Percentiles rank a stretch among this genome's conserved stretches.
phyloP scores from a whole-genome alignment of 2,329 filamentous ascomycete genomes.

The Fusarium dlaminii region DNA sequence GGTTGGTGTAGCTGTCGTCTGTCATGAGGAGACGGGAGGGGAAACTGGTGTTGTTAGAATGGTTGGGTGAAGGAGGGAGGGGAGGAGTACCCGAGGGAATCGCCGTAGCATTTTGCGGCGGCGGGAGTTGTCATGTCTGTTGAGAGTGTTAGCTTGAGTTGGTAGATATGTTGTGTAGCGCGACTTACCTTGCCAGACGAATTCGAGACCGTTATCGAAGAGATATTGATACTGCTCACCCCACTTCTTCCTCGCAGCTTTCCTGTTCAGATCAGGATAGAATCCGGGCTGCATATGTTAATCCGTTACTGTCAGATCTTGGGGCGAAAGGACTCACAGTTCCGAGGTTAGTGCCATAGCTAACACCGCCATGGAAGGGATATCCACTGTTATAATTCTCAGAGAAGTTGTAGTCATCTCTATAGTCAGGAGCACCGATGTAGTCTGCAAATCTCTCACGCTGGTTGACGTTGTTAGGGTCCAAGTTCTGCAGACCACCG shows the following conservation, averaged over 20 bases:
- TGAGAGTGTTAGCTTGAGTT: not conserved
- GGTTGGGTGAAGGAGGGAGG: rapidly evolving
- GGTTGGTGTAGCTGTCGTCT: not conserved
- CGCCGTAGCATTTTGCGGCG: not conserved
- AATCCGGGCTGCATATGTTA: not conserved
- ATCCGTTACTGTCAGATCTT: rapidly evolving
- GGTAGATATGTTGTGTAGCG: rapidly evolving
- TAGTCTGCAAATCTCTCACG: not conserved
- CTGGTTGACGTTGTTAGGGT: not conserved
- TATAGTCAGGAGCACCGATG: not conserved
- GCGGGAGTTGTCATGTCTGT: not conserved
- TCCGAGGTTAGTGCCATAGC: not conserved
- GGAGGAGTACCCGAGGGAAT: not conserved
- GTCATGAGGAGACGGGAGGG: not conserved
- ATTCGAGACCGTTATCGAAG: not conserved
- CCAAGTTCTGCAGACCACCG: not conserved
- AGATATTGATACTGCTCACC: not conserved
- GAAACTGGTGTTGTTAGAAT: not conserved
- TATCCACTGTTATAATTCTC: not conserved
- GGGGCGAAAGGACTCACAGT: not conserved
- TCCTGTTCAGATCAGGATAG: not conserved
- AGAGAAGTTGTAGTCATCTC: not conserved
- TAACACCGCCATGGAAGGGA: not conserved
- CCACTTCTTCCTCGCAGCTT: not conserved
- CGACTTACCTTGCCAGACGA: not conserved